A percentile compares a stretch with the other conserved stretches of the same genome.
Evolutionary conservation across 805 yeast genomes (phyloP).

Genomic region (Ogataea nonfermentans): DNA sequence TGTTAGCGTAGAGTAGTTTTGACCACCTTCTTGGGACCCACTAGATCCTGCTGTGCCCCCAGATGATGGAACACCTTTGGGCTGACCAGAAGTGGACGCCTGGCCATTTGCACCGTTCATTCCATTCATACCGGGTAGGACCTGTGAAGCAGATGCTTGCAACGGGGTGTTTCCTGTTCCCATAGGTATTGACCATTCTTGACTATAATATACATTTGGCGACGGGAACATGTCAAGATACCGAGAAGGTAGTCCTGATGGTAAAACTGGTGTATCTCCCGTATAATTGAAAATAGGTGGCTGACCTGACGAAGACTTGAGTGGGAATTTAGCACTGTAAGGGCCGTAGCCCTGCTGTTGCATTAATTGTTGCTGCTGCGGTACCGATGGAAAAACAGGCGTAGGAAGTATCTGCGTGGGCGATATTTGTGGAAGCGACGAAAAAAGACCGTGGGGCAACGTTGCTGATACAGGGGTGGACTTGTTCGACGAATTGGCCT

Average conservation of each 20-base stretch:
- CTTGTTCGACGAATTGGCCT: constrained; percentile 23
- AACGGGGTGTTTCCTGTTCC: constrained; percentile 44
- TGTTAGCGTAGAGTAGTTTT: constrained; percentile 13
- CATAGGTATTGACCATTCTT: constrained; percentile 51
- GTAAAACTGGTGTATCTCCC: constrained; percentile 65
- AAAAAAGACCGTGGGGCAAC: constrained; percentile 29
- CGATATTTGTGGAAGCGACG: constrained; percentile 32
- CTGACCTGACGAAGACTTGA: constrained; percentile 15
- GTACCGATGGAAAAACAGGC: constrained; percentile 27
- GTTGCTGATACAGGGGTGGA: constrained; percentile 32
- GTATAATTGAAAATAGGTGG: constrained; percentile 16
- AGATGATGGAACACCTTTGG: constrained; percentile 17
- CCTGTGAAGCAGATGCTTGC: constrained; percentile 31
- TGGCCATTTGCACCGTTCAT: constrained; percentile 13
- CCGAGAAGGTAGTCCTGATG: constrained; percentile 66
- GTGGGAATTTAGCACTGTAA: constrained; percentile 12
- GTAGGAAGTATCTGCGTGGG: constrained; percentile 33
- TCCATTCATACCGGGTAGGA: too few relatives aligned
- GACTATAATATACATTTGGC: constrained; percentile 71
- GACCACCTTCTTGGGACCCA: constrained; percentile 8
- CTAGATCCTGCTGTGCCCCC: constrained; percentile 1
- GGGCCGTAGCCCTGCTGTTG: constrained; percentile 20
- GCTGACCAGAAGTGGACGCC: constrained; percentile 14
- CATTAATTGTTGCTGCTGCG: constrained; percentile 27
- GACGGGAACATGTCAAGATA: constrained; percentile 78